A percentile compares a stretch with the other conserved stretches of the same genome.
phyloP scores from a whole-genome alignment of 441 rosid species.

The Bruguiera hainesii region DNA sequence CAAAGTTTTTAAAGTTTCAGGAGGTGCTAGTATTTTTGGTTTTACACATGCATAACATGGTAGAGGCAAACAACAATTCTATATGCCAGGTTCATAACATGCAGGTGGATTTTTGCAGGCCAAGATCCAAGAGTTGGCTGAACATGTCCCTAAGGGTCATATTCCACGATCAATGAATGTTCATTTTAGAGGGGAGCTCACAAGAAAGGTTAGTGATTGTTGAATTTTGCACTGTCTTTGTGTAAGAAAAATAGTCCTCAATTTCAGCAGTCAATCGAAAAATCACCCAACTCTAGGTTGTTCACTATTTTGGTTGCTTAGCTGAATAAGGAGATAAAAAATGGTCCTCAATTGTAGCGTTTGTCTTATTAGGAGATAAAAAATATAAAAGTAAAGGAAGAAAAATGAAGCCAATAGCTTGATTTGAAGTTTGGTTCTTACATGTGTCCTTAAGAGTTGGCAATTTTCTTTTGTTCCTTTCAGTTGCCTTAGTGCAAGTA shows the following conservation, averaged over 20 bases:
- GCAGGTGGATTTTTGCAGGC: slow-evolving; percentile 55
- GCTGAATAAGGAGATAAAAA: no score
- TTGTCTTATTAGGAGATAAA: not conserved
- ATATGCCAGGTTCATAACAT: slow-evolving; percentile 13
- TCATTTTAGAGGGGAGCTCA: slow-evolving; percentile 97
- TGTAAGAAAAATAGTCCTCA: not conserved
- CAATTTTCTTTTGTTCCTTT: not conserved
- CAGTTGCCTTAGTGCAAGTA: not conserved
- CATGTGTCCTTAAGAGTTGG: not conserved
- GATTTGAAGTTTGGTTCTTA: not conserved
- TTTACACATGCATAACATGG: slow-evolving; percentile 1
- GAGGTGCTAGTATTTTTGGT: slow-evolving; percentile 51
- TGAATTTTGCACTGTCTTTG: slow-evolving; percentile 3
- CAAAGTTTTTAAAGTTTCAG: slow-evolving; percentile 95
- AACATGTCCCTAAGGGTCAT: slow-evolving; percentile 98
- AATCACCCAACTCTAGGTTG: no score
- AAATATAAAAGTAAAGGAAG: not conserved
- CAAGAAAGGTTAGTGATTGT: slow-evolving; percentile 73
- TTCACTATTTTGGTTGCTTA: no score
- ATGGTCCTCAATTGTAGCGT: no score
- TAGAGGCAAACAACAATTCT: slow-evolving; percentile 4
- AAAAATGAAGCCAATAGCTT: not conserved
- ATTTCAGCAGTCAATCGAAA: no score
- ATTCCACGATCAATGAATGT: slow-evolving; percentile 95
- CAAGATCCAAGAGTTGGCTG: slow-evolving; percentile 97